Evolutionary conservation across 2,329 filamentous ascomycete species (phyloP).

Genomic region (Cordyceps fumosorosea): DNA sequence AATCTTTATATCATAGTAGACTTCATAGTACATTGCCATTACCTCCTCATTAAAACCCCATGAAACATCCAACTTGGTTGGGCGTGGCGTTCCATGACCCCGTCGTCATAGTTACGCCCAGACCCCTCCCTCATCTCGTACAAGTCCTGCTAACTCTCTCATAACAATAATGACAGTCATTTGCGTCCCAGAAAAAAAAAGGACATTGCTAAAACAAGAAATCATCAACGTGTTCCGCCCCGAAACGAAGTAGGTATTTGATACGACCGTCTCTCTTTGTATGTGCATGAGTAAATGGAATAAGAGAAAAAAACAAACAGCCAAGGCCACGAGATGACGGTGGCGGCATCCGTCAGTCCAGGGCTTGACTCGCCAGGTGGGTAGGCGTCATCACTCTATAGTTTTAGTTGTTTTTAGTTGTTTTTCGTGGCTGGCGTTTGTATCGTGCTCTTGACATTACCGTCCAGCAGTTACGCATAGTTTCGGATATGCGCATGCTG

Average conservation of each 20-base stretch:
- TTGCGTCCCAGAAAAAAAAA: neutral
- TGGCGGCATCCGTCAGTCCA: neutral
- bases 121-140: neutral
- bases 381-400: conserved; percentile 6
- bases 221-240: conserved; percentile 3
- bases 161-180: conserved; percentile 5
- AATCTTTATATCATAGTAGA: neutral
- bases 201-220: neutral
- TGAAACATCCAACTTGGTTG: neutral
- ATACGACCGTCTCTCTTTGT: conserved; percentile 4
- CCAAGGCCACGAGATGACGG: neutral
- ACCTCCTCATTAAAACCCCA: conserved; percentile 7
- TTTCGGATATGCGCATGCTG: neutral
- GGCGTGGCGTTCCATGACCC: neutral
- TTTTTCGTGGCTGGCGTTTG: conserved; percentile 3
- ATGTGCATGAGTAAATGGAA: conserved; percentile 12
- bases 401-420: neutral
- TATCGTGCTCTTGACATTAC: conserved; percentile 1
- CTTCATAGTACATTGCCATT: conserved; percentile 7
- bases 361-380: neutral
- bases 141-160: neutral
- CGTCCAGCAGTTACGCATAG: neutral
- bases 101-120: neutral
- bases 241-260: conserved; percentile 9
- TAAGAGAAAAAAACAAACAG: neutral